These are phyloP conservation scores for Cyclotella sp. DNA, from an alignment of 108 stramenopile genomes.

Conservation along the genomic window DNA sequence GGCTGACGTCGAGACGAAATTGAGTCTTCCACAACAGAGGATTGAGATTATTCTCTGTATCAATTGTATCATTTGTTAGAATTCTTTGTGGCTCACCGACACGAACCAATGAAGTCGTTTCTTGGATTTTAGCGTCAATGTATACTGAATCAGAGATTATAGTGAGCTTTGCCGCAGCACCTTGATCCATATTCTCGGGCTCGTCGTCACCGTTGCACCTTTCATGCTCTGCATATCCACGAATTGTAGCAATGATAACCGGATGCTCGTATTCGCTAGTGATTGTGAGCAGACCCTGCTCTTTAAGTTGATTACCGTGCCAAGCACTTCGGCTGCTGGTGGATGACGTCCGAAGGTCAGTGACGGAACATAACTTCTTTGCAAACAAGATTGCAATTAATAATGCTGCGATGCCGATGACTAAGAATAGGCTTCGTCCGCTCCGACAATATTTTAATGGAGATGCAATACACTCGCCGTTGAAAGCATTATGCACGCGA, in stretches of 20 bases:
- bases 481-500: not conserved
- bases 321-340: not conserved
- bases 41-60: not conserved
- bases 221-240: slow-evolving; percentile 7
- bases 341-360: not conserved
- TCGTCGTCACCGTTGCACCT: slow-evolving; percentile 3
- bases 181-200: not conserved
- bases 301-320: too few relatives aligned
- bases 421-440: not conserved
- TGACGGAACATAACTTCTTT: not conserved
- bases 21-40: slow-evolving; percentile 17
- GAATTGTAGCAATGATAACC: slow-evolving; percentile 18
- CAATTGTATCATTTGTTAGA: not conserved
- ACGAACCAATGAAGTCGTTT: not conserved
- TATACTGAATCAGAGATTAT: not conserved
- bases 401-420: not conserved
- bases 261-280: slow-evolving; percentile 15
- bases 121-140: not conserved
- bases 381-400: not conserved
- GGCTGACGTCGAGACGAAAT: slow-evolving; percentile 10
- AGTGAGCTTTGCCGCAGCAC: not conserved
- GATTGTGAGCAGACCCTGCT: slow-evolving; percentile 9
- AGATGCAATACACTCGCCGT: not conserved
- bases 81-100: not conserved
- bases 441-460: not conserved